Base-by-base conservation (phyloP, 495 filamentous ascomycete genomes). In the Talaromyces adpressus region DNA sequence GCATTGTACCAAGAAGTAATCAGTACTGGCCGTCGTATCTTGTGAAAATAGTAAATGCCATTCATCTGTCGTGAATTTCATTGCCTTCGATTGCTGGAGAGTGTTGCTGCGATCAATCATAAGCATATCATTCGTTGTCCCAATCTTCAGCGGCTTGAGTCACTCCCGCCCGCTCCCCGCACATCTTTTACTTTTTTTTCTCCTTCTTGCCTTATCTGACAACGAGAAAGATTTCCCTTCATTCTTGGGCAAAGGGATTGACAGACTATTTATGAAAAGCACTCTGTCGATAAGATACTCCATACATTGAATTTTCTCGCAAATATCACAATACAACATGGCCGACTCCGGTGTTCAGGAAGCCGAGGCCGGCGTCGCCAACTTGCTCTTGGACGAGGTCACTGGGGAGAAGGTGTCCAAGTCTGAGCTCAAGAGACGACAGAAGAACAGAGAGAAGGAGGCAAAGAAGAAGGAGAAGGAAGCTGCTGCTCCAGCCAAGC, bases 351-450 rank as follows among this genome's bases (percentile, higher is more conserved):
- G 74, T 68, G 77, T 80, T 57, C 71, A 77, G 63, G 87, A 88
- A 80, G 83, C 82, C 63, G 83, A 85, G 65, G 79, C 77, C 64
- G 82, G 85, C 73, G 75, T 89, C 69, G 85, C 85, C 71, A 92
- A 93, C 72, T 83, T 93, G 65, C 82, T 91, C 71, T 80, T 90
- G 30, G 91, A 95, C 73, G 90, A 93, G 64, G 88, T 89, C 63
- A 93, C 91, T 45, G 91, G 91, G 65, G 91, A 95, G 77, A 86
- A 81, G 76, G 83, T 85, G 47, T 93, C 91, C 78, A 94, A 96
- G 86, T 85, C 88, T 25, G 91, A 93, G 77, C 81, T 94, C 73
- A 98, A 98, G 90, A 93, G 91, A 82, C 88, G 93, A 71, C 86
- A 93, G 81, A 98, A 97, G 89, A 81, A 88, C 72, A 87, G 94